Percentiles rank a stretch among this genome's conserved stretches.
Conservation (phyloP, 495 filamentous ascomycete genomes). For the Talaromyces proteolyticus region DNA sequence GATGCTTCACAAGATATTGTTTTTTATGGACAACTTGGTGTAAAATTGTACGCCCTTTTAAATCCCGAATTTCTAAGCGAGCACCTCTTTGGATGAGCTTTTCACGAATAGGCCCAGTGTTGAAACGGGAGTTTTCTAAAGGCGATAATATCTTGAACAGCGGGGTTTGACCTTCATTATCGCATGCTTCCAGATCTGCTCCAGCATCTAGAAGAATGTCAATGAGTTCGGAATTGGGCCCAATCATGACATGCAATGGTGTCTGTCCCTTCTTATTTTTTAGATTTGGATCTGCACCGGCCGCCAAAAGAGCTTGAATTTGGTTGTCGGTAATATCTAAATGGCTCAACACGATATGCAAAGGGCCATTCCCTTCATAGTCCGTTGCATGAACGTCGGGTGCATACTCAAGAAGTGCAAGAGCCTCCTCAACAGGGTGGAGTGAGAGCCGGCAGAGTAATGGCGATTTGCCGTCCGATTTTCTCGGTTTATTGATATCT, state of each 20-base stretch:
- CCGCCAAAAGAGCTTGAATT: slow-evolving; percentile 9
- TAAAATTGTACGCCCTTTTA: slow-evolving; percentile 16
- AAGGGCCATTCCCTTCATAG: background rate
- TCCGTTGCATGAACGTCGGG: background rate
- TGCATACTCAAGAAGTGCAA: background rate
- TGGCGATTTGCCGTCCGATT: background rate
- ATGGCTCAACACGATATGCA: background rate
- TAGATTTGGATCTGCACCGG: slow-evolving; percentile 13
- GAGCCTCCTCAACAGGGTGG: background rate
- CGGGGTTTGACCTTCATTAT: slow-evolving; percentile 14
- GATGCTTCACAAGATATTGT: too few relatives aligned
- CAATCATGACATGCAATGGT: slow-evolving; percentile 8
- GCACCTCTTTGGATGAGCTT: slow-evolving; percentile 10
- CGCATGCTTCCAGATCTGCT: slow-evolving; percentile 14
- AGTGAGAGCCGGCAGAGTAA: background rate
- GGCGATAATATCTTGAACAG: slow-evolving; percentile 7
- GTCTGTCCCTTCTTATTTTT: slow-evolving; percentile 12
- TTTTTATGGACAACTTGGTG: slow-evolving; percentile 9
- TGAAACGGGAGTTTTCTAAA: background rate
- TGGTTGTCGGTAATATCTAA: background rate
- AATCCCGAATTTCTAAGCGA: slow-evolving; percentile 15
- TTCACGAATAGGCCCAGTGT: slow-evolving; percentile 3
- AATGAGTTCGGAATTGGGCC: background rate
- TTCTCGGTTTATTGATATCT: slow-evolving; percentile 4
- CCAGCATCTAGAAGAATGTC: slow-evolving; percentile 13